Evolutionary conservation across 2,329 filamentous ascomycete species (phyloP).

Genomic region (Pestalotiopsis sp.): DNA sequence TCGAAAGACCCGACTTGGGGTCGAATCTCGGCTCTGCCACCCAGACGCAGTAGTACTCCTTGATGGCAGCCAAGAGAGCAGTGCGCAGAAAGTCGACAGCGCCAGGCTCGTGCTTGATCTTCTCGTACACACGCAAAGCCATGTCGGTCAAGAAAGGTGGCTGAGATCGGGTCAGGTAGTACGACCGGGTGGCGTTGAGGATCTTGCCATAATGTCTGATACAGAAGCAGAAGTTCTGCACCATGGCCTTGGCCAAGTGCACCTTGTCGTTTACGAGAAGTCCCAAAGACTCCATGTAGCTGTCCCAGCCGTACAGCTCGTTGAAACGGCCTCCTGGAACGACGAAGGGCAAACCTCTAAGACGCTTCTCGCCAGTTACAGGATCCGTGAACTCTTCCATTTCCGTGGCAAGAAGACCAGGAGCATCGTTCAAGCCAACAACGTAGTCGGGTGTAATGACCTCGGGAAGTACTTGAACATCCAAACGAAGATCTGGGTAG

Average conservation of each 20-base stretch:
- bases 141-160: slow-evolving; percentile 98
- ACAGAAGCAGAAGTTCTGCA: slow-evolving; percentile 95
- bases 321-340: slow-evolving; percentile 98
- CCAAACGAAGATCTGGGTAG: slow-evolving; percentile 80
- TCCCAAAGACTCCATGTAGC: slow-evolving; percentile 96
- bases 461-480: slow-evolving; percentile 79
- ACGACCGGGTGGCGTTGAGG: slow-evolving; percentile 92
- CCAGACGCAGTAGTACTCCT: slow-evolving; percentile 94
- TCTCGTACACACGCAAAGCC: slow-evolving; percentile 90
- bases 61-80: slow-evolving; percentile 88
- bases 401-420: slow-evolving; percentile 85
- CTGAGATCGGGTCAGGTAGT: slow-evolving; percentile 93
- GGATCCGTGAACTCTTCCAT: slow-evolving; percentile 78
- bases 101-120: slow-evolving; percentile 83
- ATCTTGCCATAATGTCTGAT: slow-evolving; percentile 99
- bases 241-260: slow-evolving; percentile 91
- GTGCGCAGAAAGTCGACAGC: slow-evolving; percentile 79
- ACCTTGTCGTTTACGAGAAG: slow-evolving; percentile 83
- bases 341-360: slow-evolving; percentile 89
- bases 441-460: slow-evolving; percentile 82
- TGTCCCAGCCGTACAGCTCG: slow-evolving; percentile 98
- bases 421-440: slow-evolving; percentile 81
- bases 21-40: slow-evolving; percentile 78
- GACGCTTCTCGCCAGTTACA: slow-evolving; percentile 67
- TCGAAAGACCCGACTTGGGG: slow-evolving; percentile 74